Percentiles rank a stretch among this genome's conserved stretches.
These are phyloP conservation scores for Acer campestre DNA, from an alignment of 345 rosid genomes.

Conservation along the genomic window DNA sequence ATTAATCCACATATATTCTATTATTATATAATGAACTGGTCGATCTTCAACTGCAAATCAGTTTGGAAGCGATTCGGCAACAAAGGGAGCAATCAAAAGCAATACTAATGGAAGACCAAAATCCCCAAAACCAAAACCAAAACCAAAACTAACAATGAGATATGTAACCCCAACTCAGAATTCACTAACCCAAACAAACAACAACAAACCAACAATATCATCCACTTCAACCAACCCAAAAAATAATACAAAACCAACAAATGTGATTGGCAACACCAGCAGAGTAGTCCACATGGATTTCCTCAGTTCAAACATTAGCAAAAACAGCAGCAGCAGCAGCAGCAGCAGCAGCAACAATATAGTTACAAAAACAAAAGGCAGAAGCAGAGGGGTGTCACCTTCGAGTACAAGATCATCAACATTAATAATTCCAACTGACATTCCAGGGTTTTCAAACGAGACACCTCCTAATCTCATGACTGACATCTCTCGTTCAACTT, in stretches of 20 bases:
- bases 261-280: neutral
- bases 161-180: constrained; percentile 27
- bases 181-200: constrained; percentile 21
- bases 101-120: constrained; percentile 11
- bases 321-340: neutral
- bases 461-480: constrained; percentile 45
- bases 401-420: constrained; percentile 27
- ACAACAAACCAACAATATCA: neutral
- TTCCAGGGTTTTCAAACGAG: constrained; percentile 34
- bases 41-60: neutral
- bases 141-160: constrained; percentile 11
- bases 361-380: constrained; percentile 28
- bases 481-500: constrained; percentile 26
- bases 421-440: constrained; percentile 28
- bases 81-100: constrained; percentile 3
- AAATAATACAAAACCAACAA: constrained; percentile 1
- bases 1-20: too few relatives aligned
- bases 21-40: too few relatives aligned
- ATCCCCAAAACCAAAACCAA: constrained; percentile 32
- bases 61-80: constrained; percentile 36
- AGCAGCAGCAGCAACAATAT: too few relatives aligned
- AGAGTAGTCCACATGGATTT: constrained; percentile 5
- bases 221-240: constrained; percentile 6
- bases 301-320: constrained; percentile 25
- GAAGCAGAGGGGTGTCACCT: constrained; percentile 41